Percentiles rank a stretch among this genome's conserved stretches.
Conservation (phyloP, 345 rosid genomes). For the Erodium maritimum region DNA sequence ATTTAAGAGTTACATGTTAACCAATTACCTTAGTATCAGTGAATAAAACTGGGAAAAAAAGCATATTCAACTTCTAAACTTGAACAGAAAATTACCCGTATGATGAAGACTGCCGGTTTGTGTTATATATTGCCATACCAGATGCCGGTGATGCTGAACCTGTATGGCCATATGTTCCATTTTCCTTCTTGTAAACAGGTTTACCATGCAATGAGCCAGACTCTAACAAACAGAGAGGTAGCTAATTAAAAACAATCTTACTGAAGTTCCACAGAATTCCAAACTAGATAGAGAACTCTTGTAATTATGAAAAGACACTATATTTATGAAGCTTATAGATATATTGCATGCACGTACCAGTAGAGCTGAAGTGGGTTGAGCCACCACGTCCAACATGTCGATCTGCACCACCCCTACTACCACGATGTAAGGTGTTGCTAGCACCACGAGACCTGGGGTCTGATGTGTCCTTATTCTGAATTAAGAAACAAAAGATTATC, state of each 20-base stretch:
- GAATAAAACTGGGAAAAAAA: no score
- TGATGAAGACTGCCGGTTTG: conserved; percentile 22
- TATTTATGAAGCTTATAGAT: no score
- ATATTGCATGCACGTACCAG: conserved; percentile 51
- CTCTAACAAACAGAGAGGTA: conserved; percentile 31
- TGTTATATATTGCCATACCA: conserved; percentile 26
- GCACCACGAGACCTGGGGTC: conserved; percentile 57
- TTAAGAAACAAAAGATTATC: no score
- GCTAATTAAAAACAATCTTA: conserved; percentile 1
- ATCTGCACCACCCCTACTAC: conserved; percentile 60
- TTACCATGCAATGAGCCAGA: conserved; percentile 45
- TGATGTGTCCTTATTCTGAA: conserved; percentile 55
- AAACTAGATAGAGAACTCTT: background rate
- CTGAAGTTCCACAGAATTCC: background rate
- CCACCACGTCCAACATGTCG: conserved; percentile 57
- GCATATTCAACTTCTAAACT: background rate
- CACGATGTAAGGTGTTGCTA: conserved; percentile 42
- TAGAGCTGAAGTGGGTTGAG: conserved; percentile 28
- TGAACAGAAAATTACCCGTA: conserved; percentile 32
- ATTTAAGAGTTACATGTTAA: background rate
- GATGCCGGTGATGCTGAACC: conserved; percentile 43
- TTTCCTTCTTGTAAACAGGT: conserved; percentile 61
- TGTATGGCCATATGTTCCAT: conserved; percentile 46
- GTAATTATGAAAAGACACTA: background rate
- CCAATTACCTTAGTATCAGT: no score